Percentiles rank a stretch among this genome's conserved stretches.
Conservation (phyloP, 371 early-diverging fungal species). For the Zychaea mexicana region DNA sequence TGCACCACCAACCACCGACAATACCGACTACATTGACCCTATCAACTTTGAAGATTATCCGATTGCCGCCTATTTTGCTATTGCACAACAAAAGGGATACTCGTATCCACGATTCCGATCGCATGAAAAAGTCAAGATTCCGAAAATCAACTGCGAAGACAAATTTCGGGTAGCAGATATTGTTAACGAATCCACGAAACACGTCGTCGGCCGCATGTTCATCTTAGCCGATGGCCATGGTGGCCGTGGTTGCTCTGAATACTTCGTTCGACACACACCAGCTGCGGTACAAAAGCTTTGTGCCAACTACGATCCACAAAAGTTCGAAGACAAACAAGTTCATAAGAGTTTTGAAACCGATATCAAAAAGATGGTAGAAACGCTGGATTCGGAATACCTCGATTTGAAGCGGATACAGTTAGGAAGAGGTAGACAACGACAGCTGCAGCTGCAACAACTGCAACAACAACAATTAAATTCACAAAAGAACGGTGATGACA, state of each 20-base stretch:
- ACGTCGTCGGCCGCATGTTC: conserved; percentile 53
- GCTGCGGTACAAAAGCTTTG: conserved; percentile 50
- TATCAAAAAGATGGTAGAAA: conserved; percentile 53
- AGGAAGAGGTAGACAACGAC: neutral
- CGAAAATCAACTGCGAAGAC: conserved; percentile 65
- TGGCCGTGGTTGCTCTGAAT: conserved; percentile 66
- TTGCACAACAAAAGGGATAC: conserved; percentile 67
- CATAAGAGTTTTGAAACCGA: conserved; percentile 50
- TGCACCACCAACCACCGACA: conserved; percentile 33
- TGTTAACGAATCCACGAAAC: conserved; percentile 2
- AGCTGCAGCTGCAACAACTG: conserved; percentile 25
- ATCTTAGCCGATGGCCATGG: conserved; percentile 70
- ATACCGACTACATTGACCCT: conserved; percentile 38
- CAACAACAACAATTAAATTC: neutral
- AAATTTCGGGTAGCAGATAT: conserved; percentile 63
- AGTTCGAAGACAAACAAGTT: conserved; percentile 34
- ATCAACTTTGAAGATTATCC: conserved; percentile 46
- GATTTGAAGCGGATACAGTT: conserved; percentile 49
- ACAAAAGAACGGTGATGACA: neutral
- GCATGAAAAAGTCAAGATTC: conserved; percentile 56
- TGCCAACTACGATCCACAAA: conserved; percentile 41
- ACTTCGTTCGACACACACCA: conserved; percentile 59
- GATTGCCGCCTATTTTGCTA: conserved; percentile 54
- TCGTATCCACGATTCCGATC: conserved; percentile 65
- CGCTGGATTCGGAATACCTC: conserved; percentile 59